phyloP scores from a whole-genome alignment of 331 rosid genomes.

The Prunus yedoensis region DNA sequence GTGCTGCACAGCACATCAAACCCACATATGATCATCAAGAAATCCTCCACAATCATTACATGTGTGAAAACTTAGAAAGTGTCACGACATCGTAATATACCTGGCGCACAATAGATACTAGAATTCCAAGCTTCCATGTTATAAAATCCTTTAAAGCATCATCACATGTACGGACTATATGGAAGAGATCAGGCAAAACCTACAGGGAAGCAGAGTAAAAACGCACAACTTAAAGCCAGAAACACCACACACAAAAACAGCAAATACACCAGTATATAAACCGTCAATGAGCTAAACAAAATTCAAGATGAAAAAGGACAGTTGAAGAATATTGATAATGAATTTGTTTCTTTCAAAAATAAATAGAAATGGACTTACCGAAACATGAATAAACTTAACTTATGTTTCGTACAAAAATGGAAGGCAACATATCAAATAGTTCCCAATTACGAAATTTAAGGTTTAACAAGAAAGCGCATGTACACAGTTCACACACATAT shows the following conservation, averaged over 20 bases:
- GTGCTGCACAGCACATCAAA: conserved; percentile 65
- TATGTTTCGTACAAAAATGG: neutral
- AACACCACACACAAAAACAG: neutral
- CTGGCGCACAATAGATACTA: conserved; percentile 98
- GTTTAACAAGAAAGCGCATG: neutral
- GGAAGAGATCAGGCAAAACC: conserved; percentile 98
- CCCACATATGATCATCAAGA: conserved; percentile 17
- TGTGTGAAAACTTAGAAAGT: neutral
- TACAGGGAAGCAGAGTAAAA: conserved; percentile 26
- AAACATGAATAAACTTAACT: neutral
- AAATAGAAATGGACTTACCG: neutral
- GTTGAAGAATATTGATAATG: neutral
- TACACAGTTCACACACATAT: neutral
- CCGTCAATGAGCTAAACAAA: neutral
- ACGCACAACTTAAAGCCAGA: neutral
- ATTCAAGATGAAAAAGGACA: neutral
- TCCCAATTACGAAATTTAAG: neutral
- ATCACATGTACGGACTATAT: conserved; percentile 88
- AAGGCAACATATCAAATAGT: neutral
- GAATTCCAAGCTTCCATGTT: conserved; percentile 97
- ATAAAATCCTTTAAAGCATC: conserved; percentile 87
- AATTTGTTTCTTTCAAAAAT: neutral
- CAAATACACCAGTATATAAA: neutral
- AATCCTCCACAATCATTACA: conserved; percentile 15
- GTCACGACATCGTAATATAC: conserved; percentile 34